A percentile compares a stretch with the other conserved stretches of the same genome.
Evolutionary conservation across 31 red algal species (phyloP).

Genomic region (Pterothamnion heteromorphum): DNA sequence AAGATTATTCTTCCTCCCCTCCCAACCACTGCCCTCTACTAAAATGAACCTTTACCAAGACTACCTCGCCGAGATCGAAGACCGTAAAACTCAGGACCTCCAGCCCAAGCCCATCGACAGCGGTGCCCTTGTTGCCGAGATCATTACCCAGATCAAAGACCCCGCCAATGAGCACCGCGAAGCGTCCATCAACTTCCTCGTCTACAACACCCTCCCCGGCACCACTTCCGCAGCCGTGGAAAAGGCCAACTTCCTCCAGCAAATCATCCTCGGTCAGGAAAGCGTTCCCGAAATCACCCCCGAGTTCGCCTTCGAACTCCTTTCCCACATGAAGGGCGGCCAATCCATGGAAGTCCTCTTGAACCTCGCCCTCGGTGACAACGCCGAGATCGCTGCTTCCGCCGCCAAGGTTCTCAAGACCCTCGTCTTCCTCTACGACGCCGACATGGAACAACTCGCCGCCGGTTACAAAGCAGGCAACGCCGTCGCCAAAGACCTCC

Average conservation of each 20-base stretch:
- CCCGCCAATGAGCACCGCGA: background rate
- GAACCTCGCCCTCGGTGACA: background rate
- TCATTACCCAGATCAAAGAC: conserved; percentile 4
- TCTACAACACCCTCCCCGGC: background rate
- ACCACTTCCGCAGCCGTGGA: background rate
- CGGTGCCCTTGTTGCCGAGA: background rate
- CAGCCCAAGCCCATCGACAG: background rate
- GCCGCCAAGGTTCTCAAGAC: background rate
- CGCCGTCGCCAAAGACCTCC: background rate
- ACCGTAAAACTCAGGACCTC: background rate
- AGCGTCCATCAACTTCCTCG: background rate
- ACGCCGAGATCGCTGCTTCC: background rate
- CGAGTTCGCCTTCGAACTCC: background rate
- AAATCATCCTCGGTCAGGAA: background rate
- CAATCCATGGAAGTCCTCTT: background rate
- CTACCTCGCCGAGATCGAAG: background rate
- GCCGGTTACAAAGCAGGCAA: background rate
- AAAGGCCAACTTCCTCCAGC: background rate
- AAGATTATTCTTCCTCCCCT: too few relatives aligned
- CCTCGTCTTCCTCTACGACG: background rate
- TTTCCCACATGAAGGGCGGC: background rate
- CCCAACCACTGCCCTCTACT: too few relatives aligned
- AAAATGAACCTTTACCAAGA: background rate
- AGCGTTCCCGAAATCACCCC: background rate
- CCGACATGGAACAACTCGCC: background rate